Conservation (phyloP, 2,329 filamentous ascomycete genomes). For the Shiraia bambusicola region DNA sequence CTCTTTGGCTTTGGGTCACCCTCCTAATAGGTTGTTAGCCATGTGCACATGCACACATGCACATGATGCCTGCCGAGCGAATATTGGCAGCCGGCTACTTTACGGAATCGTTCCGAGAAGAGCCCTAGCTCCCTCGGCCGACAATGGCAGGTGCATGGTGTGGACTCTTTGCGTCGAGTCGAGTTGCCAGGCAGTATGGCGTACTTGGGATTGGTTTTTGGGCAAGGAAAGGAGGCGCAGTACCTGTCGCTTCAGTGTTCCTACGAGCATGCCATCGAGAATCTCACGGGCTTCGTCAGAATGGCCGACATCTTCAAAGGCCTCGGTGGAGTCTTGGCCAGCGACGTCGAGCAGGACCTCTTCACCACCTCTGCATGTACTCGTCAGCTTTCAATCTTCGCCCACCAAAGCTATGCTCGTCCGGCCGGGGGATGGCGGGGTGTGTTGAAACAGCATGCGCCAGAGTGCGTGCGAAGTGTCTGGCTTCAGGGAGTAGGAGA, state of each 20-base stretch:
- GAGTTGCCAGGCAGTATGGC: background rate
- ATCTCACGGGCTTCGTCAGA: constrained; percentile 97
- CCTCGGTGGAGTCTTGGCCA: constrained; percentile 94
- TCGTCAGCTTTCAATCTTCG: constrained; percentile 10
- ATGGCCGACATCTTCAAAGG: constrained; percentile 99
- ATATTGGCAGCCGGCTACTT: no score
- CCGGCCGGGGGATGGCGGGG: constrained; percentile 2
- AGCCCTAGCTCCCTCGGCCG: constrained; percentile 2
- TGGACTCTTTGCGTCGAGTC: constrained; percentile 2
- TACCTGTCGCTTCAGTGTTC: constrained; percentile 44
- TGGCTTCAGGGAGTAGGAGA: constrained; percentile 1
- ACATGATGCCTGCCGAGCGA: constrained; percentile 1
- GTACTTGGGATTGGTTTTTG: background rate
- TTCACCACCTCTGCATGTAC: constrained; percentile 77
- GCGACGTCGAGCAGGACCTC: constrained; percentile 95
- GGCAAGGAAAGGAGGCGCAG: background rate
- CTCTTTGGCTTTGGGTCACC: constrained; percentile 76
- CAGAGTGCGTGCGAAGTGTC: background rate
- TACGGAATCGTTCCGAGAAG: constrained; percentile 25
- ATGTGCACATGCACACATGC: constrained; percentile 6
- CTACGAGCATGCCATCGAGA: constrained; percentile 58
- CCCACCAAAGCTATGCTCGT: background rate
- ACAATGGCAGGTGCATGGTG: background rate
- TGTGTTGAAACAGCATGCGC: constrained; percentile 3
- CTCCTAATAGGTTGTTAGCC: constrained; percentile 46